Evolutionary conservation across 192 early-diverging fungal genomes (phyloP), one percentile per base, ranked within the genome.

Genomic region (Lobosporangium transversale): DNA sequence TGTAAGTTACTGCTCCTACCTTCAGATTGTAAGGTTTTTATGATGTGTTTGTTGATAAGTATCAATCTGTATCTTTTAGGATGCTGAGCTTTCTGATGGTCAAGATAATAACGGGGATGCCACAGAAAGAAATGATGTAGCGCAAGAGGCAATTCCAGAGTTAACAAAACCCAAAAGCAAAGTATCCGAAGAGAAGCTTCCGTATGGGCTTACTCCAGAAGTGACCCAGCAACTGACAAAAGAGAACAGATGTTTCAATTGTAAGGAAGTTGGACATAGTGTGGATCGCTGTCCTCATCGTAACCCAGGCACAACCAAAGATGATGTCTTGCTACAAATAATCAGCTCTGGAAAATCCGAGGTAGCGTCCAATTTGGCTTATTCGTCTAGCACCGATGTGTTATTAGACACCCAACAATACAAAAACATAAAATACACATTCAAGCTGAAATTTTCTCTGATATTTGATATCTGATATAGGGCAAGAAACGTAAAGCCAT

Each of bases 301-400:
- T 23, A 33, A 21, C 12, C 31, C 43, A 17, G 24, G 53, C 27
- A 8, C 27, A 4, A 43, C 54, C 4, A 67, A 66, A 1, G 73
- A 67, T 18, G 51, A 62, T 6, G 59, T 76, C 18, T 23, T 76
- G 6, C 40, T 76, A 0, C 64, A 76, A 36, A 76, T 76, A 29
- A 76, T 76, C 52, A 67, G n/a, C 32, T 62, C 73, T 50, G 73
- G 64, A 30, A 67, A 67, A 9, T 49, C 73, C 10, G 64, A 66
- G 58, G 73, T 61, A 66, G n/a, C 2, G 9, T 9, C 8, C 48
- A 15, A 45, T n/a, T n/a, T n/a, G n/a, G n/a, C n/a, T n/a, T n/a
- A n/a, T n/a, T n/a, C n/a, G n/a, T n/a, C n/a, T n/a, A 42, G 2
- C 5, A 45, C 24, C 23, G 4, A 26, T n/a, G 32, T 24, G 14